Evolutionary conservation across 352 stramenopile species (phyloP), one percentile per base, ranked within the genome.

Genomic region (Phytophthora megakarya): DNA sequence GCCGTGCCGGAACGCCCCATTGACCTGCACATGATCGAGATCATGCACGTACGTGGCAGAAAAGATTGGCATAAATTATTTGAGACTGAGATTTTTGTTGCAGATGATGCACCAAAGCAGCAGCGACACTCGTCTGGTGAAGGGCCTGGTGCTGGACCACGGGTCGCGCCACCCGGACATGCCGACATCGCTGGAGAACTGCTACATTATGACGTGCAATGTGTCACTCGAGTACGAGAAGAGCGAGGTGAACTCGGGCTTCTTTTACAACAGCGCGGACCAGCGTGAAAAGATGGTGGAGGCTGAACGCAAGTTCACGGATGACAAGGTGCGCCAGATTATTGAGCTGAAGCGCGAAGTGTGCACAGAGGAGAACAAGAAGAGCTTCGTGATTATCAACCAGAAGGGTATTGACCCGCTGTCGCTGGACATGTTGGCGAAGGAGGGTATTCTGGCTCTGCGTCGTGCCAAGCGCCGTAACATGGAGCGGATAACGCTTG

Each of bases 211-310:
- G 88, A 99, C 97, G 40, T 98, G 96, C 79, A 99, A 99, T 77
- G 96, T 99, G 25, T 99, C 93, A 35, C 93, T 99, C 71, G 98
- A 99, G 86, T 99, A 99, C 76, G 98, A 99, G 86, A 99, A 99
- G 92, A 99, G 82, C 56, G 98, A 99, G 78, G 95, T 99, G 32
- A 98, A 98, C 76, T 95, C 86, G 28, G 95, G 96, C 25, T 99
- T 99, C 74, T 98, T 99, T 65, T 99, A 99, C 81, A 98, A 87
- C 64, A 98, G 76, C 61, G 97, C 98, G n/a, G 93, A 99, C 45
- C 95, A 99, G 84, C 88, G 98, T 55, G 98, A 99, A 82, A 98
- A 98, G 83, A 96, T 98, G 78, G 95, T 98, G 40, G 94, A 96
- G 53, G 91, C 89, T 30, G 96, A 98, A 72, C 88, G 95, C 46